These are phyloP conservation scores for Talaromyces adpressus DNA, from an alignment of 495 filamentous ascomycete genomes.

Conservation along the genomic window DNA sequence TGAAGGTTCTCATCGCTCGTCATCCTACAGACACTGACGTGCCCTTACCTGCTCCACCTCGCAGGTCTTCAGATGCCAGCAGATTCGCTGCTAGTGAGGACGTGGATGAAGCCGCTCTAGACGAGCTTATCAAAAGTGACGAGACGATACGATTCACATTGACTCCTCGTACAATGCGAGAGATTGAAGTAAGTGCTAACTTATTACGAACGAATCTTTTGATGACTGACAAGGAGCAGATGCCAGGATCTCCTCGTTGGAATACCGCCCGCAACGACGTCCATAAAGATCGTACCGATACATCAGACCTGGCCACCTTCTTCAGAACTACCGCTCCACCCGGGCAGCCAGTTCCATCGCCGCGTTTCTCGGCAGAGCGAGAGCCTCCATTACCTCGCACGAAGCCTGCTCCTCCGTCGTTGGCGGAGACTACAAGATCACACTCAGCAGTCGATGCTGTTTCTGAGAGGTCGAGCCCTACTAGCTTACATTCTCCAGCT, in stretches of 20 bases:
- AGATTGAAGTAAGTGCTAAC: constrained; percentile 60
- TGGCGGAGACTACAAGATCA: constrained; percentile 15
- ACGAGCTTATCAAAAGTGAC: constrained; percentile 81
- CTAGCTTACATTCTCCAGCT: not conserved
- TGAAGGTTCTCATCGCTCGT: constrained; percentile 46
- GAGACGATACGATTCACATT: constrained; percentile 92
- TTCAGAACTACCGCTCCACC: constrained; percentile 29
- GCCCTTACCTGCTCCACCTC: constrained; percentile 30
- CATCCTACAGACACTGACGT: constrained; percentile 30
- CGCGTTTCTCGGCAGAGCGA: constrained; percentile 9
- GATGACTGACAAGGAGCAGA: constrained; percentile 15
- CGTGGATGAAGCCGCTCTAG: constrained; percentile 53
- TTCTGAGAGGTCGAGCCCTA: not conserved
- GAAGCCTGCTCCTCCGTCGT: constrained; percentile 1
- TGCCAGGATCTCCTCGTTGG: constrained; percentile 35
- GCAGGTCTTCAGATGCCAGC: constrained; percentile 43
- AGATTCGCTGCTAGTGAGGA: constrained; percentile 35
- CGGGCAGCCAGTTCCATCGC: constrained; percentile 16
- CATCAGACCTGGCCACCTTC: constrained; percentile 30
- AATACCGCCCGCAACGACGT: constrained; percentile 18
- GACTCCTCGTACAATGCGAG: constrained; percentile 81
- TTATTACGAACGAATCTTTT: not conserved
- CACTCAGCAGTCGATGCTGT: constrained; percentile 9
- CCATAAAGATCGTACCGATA: constrained; percentile 16
- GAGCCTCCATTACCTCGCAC: not conserved